Conservation (phyloP, 371 early-diverging fungal species). For the Mortierella sp. region DNA sequence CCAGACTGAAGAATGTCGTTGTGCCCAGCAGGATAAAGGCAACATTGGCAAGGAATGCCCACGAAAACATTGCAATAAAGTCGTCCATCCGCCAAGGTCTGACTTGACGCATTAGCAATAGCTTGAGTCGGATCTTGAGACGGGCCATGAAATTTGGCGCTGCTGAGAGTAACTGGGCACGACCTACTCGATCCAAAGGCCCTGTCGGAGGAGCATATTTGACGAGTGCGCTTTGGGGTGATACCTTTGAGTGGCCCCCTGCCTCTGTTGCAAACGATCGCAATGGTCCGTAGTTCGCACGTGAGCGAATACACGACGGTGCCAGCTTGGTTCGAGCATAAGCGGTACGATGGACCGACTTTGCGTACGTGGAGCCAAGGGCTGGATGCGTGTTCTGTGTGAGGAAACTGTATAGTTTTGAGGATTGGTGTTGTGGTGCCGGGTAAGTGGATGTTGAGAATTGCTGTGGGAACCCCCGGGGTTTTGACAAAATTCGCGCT, state of each 20-base stretch:
- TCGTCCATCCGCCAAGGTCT: conserved; percentile 91
- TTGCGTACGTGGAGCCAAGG: not conserved
- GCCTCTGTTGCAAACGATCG: conserved; percentile 18
- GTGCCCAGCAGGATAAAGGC: conserved; percentile 89
- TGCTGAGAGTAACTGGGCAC: conserved; percentile 40
- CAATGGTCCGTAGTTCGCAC: conserved; percentile 4
- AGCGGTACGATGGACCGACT: not conserved
- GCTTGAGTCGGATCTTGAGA: conserved; percentile 66
- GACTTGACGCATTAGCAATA: conserved; percentile 71
- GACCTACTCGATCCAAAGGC: conserved; percentile 40
- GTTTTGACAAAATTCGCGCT: conserved; percentile 27
- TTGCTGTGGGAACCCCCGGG: conserved; percentile 18
- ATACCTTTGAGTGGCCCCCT: not conserved
- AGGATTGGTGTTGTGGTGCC: not conserved
- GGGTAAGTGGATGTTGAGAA: not conserved
- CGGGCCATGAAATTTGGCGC: conserved; percentile 54
- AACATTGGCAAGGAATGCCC: conserved; percentile 89
- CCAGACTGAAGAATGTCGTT: conserved; percentile 88
- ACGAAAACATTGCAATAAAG: conserved; percentile 87
- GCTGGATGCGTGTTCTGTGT: not conserved
- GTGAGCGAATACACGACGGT: conserved; percentile 19
- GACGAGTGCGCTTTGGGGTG: conserved; percentile 36
- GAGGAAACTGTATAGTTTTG: not conserved
- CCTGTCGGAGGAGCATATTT: conserved; percentile 47
- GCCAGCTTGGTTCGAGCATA: conserved; percentile 27